Evolutionary conservation across 306 rosid species (phyloP).

Genomic region (Hylodesmum podocarpum): DNA sequence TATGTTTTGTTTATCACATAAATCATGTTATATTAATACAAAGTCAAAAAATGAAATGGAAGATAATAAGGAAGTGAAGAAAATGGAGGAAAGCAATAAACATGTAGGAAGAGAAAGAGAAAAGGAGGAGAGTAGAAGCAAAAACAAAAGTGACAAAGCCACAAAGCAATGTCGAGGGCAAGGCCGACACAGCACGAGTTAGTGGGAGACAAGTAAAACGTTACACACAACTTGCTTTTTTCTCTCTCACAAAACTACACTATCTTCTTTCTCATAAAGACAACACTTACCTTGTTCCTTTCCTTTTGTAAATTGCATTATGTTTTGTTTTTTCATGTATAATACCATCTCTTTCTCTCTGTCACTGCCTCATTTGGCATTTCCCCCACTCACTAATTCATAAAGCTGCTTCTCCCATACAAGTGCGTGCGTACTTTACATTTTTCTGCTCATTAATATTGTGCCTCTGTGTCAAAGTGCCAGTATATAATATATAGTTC

Average conservation of each 20-base stretch:
- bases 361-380: background rate
- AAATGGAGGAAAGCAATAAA: background rate
- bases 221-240: conserved; percentile 28
- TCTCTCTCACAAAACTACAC: background rate
- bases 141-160: conserved; percentile 52
- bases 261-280: conserved; percentile 15
- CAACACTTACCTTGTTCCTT: conserved; percentile 45
- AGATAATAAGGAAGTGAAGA: background rate
- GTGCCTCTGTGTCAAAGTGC: background rate
- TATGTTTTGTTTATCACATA: too few species aligned
- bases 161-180: conserved; percentile 51
- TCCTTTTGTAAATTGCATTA: conserved; percentile 32
- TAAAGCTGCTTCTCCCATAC: conserved; percentile 41
- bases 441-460: conserved; percentile 13
- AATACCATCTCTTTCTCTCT: background rate
- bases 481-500: too few species aligned
- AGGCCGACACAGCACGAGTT: conserved; percentile 67
- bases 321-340: conserved; percentile 39
- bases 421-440: conserved; percentile 38
- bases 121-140: background rate
- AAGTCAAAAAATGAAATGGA: too few species aligned
- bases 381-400: conserved; percentile 20
- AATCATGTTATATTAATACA: too few species aligned
- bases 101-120: background rate
- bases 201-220: conserved; percentile 67